These are phyloP conservation scores for Meyerozyma athensensis DNA, from an alignment of 1,139 yeast species.

Conservation along the genomic window DNA sequence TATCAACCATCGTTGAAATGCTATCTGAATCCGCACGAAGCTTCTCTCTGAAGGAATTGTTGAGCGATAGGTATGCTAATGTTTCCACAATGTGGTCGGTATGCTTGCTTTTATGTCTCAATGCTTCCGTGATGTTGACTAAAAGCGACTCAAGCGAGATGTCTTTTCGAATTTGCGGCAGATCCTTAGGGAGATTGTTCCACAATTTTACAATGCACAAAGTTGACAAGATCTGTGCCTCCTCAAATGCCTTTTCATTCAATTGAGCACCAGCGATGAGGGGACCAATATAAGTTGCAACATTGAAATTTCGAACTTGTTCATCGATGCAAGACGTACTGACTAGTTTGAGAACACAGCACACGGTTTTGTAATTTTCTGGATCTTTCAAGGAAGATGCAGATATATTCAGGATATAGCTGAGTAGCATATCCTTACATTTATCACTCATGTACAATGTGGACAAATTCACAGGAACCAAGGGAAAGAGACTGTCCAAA, in stretches of 20 bases:
- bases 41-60: neutral
- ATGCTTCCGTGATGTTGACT: neutral
- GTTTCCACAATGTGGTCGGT: neutral
- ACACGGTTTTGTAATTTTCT: conserved; percentile 10
- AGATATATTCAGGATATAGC: conserved; percentile 10
- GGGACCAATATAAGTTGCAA: neutral
- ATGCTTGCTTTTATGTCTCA: neutral
- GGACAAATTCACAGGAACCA: conserved; percentile 20
- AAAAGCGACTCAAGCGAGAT: neutral
- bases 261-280: neutral
- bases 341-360: conserved; percentile 22
- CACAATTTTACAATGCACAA: neutral
- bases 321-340: conserved; percentile 15
- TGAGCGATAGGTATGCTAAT: neutral
- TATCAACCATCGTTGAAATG: neutral
- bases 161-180: neutral
- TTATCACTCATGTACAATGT: conserved; percentile 18
- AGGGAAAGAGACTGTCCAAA: conserved; percentile 22
- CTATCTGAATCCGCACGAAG: neutral
- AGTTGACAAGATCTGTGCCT: neutral
- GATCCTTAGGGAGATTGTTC: neutral
- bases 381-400: conserved; percentile 8
- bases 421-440: conserved; percentile 16
- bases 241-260: neutral
- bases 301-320: neutral